Evolutionary conservation across 2,329 filamentous ascomycete species (phyloP), one percentile per base, ranked within the genome.

Genomic region (Claviceps cyperi): DNA sequence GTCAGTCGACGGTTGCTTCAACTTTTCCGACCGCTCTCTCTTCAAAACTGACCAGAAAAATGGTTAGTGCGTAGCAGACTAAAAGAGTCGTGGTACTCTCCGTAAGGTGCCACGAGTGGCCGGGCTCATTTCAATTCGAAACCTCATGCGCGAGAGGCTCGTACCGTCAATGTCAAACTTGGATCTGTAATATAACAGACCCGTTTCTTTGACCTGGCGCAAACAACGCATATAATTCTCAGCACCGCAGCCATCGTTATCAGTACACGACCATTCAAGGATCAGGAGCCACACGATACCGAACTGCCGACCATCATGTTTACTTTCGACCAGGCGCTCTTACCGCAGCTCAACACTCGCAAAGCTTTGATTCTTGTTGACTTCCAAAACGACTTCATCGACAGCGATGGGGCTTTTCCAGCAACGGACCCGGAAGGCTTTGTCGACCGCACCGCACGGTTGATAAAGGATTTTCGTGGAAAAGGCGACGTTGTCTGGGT

Each of bases 301-400:
- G 32, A 7, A 28, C 5, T 14, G n/a, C 7, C 41, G 9, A 21
- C 40, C 47, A 47, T 50, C 53, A 77, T 78, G 68, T 78, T 82
- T 59, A 62, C 74, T 53, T 78, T 82, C 62, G 75, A 80, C 57
- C 66, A 71, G 39, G 64, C 73, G 44, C 68, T 71, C 37, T 68
- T 83, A 19, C 80, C 80, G 11, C 67, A 75, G 46, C 65, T 83
- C 48, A 69, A 66, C 32, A 78, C 78, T 8, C 74, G 80, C 48
- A 78, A 77, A 66, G 91, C 87, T 1, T 73, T 98, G 43, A 71
- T 97, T 19, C 70, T 94, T 17, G 75, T 96, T 55, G 91, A 95
- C 60, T 78, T 94, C 37, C 92, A 97, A 62, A 88, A 94, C 59
- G 91, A 96, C 64, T 95, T 97, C 60, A 69, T 94, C 51, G 74